Conservation (phyloP, 345 rosid species). For the Durio zibethinus region DNA sequence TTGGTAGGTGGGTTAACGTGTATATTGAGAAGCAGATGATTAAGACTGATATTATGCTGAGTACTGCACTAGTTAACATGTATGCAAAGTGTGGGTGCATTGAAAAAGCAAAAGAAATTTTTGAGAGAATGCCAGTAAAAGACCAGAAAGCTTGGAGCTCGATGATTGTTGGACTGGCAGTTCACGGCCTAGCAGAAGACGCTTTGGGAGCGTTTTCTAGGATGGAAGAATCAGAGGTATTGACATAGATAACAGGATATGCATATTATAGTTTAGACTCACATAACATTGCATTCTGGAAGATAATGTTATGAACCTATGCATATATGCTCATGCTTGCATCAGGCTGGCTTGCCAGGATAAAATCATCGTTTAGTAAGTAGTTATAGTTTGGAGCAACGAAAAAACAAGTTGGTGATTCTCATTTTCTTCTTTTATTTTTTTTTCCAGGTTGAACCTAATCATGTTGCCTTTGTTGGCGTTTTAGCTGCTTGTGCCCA, state of each 20-base stretch:
- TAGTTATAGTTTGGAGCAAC: constrained; percentile 45
- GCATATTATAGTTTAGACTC: constrained; percentile 47
- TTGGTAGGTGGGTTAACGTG: constrained; percentile 42
- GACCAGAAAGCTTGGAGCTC: constrained; percentile 49
- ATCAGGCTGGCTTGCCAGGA: constrained; percentile 41
- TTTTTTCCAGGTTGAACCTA: constrained; percentile 45
- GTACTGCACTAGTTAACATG: constrained; percentile 45
- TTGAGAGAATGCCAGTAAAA: constrained; percentile 23
- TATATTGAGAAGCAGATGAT: constrained; percentile 29
- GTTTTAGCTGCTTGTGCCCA: constrained; percentile 47
- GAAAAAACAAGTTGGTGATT: constrained; percentile 30
- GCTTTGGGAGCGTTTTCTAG: constrained; percentile 33
- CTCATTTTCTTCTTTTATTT: constrained; percentile 14
- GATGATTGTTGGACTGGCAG: constrained; percentile 39
- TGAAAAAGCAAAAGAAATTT: constrained; percentile 31
- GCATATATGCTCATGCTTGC: constrained; percentile 35
- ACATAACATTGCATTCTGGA: constrained; percentile 48
- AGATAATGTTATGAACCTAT: constrained; percentile 32
- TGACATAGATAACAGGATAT: constrained; percentile 62
- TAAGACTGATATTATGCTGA: constrained; percentile 30
- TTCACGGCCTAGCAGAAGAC: constrained; percentile 39
- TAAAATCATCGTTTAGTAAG: constrained; percentile 55
- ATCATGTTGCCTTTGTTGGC: constrained; percentile 47
- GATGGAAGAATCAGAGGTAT: constrained; percentile 33
- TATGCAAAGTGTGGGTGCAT: constrained; percentile 47